Percentiles rank a stretch among this genome's conserved stretches.
phyloP scores from a whole-genome alignment of 768 basidiomycete genomes.

The Nevesoporus exiguus region DNA sequence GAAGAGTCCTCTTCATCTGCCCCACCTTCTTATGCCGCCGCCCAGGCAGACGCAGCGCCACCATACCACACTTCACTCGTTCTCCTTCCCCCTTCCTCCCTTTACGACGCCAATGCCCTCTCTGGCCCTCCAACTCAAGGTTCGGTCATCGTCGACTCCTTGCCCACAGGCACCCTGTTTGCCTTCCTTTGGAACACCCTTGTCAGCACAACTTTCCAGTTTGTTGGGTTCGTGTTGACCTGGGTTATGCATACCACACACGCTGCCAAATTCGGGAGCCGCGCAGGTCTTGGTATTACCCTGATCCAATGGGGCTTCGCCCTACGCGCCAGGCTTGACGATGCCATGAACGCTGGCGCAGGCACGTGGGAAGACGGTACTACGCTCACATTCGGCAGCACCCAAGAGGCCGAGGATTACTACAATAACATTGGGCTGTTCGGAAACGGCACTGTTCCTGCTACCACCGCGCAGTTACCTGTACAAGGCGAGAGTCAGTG shows the following conservation, averaged over 20 bases:
- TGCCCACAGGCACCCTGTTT: slow-evolving; percentile 80
- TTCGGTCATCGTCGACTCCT: slow-evolving; percentile 85
- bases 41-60: slow-evolving; percentile 93
- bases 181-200: slow-evolving; percentile 91
- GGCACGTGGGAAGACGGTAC: slow-evolving; percentile 29
- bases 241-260: slow-evolving; percentile 94
- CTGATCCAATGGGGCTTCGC: slow-evolving; percentile 95
- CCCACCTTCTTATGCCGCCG: slow-evolving; percentile 89
- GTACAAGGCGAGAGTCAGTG: slow-evolving; percentile 19
- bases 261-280: slow-evolving; percentile 87
- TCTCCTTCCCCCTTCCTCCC: slow-evolving; percentile 61
- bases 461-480: slow-evolving; percentile 7
- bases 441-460: slow-evolving; percentile 27
- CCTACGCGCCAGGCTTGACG: slow-evolving; percentile 53
- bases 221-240: slow-evolving; percentile 88
- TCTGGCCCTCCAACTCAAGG: slow-evolving; percentile 41
- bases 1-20: slow-evolving; percentile 81
- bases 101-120: slow-evolving; percentile 42
- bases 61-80: slow-evolving; percentile 98
- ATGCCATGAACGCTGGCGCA: slow-evolving; percentile 32
- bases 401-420: slow-evolving; percentile 46
- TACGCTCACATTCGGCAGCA: slow-evolving; percentile 41
- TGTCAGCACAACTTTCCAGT: slow-evolving; percentile 95
- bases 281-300: slow-evolving; percentile 93
- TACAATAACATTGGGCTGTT: slow-evolving; percentile 29